Base-by-base conservation (phyloP, 139 green algal species). In the Zygnema cylindricum region DNA sequence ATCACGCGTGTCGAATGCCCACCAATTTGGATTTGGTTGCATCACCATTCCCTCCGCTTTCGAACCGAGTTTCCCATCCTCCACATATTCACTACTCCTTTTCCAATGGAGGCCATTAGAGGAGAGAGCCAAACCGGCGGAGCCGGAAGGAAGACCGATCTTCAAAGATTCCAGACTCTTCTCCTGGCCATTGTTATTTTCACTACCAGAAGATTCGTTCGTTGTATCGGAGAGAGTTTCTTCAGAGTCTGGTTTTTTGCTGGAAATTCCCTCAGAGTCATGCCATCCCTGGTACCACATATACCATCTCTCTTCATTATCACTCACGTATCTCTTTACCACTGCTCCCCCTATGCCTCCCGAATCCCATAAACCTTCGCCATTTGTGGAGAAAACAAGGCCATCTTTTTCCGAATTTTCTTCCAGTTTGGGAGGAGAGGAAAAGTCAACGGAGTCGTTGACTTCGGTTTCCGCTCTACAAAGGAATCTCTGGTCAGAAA, bases 1-100 rank as follows among this genome's bases (percentile, higher is more conserved):
- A 89, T 98, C 94, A 71, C 87, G 90, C 0, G 96, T 98, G 93
- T 99, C 97, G 41, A 96, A 95, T 69, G 90, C 94, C 96, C 96
- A 98, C 97, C 97, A 99, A 81, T 95, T 93, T 69, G 76, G 79
- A 85, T 96, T 97, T 38, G 95, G 94, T 1, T 38, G 43, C 36
- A 98, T 86, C 35, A 94, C 85, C 0, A 82, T 54, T 11, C 96
- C 96, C 35, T 55, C 39, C 33, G 43, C 85, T 39, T 73, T 73
- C 40, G 35, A 30, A 25, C 40, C 42, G 21, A 85, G 69, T 43
- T 85, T 54, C 22, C 84, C 84, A 16, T 63, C 49, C 49, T 25
- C 7, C 7, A 63, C 16, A n/a, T n/a, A n/a, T 63, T 63, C 49
- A 63, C 16, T 16, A 16, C 7, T 63, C 32, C 84, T 36, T 21